Base-by-base conservation (phyloP, 345 rosid species). In the Arabidopsis thaliana region DNA sequence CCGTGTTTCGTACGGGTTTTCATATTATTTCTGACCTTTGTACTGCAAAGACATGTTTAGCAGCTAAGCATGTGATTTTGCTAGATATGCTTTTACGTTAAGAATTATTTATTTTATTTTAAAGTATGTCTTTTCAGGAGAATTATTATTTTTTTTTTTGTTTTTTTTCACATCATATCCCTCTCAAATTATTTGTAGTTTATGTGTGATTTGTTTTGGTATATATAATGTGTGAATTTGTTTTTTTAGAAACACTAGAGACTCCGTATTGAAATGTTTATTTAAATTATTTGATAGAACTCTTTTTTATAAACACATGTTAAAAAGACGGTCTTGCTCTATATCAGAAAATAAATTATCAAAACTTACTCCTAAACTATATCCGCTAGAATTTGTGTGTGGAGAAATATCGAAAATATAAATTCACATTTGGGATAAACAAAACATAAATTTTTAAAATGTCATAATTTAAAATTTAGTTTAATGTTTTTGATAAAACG, bases 1-100 rank as follows among this genome's bases (percentile, higher is more conserved):
- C 76, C 81, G 63, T 85, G 87, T 80, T 59, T 34, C 57, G 82
- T 81, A 80, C 85, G 79, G 81, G 72, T 57, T 61, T 66, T 51
- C 33, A 4, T 71, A 48, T 58, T 77, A 41, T 48, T 58, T 30
- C 12, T 65, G 38, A 56, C 62, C 58, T 65, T 71, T 58, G 76
- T 78, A 78, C 72, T 71, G 68, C 72, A 65, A 65, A 65, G 40
- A 65, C 41, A 77, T 70, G 61, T 70, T 77, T 70, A 55, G 42
- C 71, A 70, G 66, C 72, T 70, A 62, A 77, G 67, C 72, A 65
- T 23, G 73, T 78, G 41, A 65, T 58, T 49, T 65, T 58, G 9
- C 62, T 51, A 65, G 70, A 58, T 65, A 12, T 76, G 79, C 49
- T 61, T 51, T 52, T 60, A 10, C 32, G 23, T 34, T 41, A 32